Conservation (phyloP, 2,329 filamentous ascomycete genomes). For the Septoria petroselini region DNA sequence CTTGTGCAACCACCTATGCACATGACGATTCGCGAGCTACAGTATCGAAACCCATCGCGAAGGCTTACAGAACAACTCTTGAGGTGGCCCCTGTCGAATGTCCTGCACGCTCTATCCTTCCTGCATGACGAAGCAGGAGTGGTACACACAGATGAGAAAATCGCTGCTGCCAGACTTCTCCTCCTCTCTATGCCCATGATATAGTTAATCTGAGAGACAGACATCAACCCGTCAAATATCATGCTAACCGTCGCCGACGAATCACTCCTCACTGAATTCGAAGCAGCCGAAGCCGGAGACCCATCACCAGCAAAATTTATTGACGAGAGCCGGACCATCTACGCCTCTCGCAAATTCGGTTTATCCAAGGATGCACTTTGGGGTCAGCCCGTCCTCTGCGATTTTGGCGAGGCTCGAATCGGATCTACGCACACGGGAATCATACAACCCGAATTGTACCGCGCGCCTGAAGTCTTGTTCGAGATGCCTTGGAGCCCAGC, state of each 20-base stretch:
- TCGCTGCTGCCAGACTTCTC: too few species aligned
- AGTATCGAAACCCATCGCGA: background rate
- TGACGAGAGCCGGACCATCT: constrained; percentile 19
- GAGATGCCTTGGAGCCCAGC: constrained; percentile 3
- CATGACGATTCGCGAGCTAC: background rate
- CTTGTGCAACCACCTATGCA: constrained; percentile 8
- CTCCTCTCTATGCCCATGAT: too few species aligned
- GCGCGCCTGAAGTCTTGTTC: constrained; percentile 15
- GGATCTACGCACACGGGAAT: background rate
- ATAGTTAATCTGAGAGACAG: too few species aligned
- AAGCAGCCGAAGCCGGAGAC: background rate
- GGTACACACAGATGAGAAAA: constrained; percentile 1
- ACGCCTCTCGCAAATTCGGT: constrained; percentile 21
- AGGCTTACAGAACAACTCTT: background rate
- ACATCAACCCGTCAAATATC: constrained; percentile 12
- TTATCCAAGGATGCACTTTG: constrained; percentile 11
- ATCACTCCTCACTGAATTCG: background rate
- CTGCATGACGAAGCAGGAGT: background rate
- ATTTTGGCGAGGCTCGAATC: constrained; percentile 16
- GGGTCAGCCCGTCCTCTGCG: constrained; percentile 14
- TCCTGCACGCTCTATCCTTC: background rate
- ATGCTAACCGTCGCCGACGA: constrained; percentile 5
- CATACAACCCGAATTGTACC: constrained; percentile 14
- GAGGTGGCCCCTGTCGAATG: background rate
- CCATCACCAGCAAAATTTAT: background rate